Base-by-base conservation (phyloP, 805 yeast species). In the Barnettozyma sucrosica region DNA sequence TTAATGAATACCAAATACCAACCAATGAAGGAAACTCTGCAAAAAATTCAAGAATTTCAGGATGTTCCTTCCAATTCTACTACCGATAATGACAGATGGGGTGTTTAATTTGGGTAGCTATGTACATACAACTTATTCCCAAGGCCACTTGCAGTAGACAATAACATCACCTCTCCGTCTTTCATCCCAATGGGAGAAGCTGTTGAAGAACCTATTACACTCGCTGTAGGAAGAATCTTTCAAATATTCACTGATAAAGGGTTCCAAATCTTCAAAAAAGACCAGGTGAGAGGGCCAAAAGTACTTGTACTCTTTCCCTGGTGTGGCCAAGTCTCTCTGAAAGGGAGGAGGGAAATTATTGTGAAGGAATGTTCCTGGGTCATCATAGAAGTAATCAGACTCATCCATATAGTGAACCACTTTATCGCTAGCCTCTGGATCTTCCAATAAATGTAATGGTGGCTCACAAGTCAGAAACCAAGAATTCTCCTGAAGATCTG, bases 391-490 rank as follows among this genome's bases (percentile, higher is more conserved):
- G 45, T 67, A 67, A 61, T 93, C 98, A 40, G 96, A 88, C 62
- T 90, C 96, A 62, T 92, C 99, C 66, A 76, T 70, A 59, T 93
- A 93, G 0, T 52, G 37, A 0, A 53, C 53, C 2, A 84, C 54
- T 38, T 72, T 69, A 3, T 44, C 55, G 0, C 43, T 41, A 1
- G 70, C 60, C 30, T 63, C 54, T 4, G 59, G 53, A 24, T 64
- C 65, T 18, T 58, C 54, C 21, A 71, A 39, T 8, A 71, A 48
- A 55, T 67, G 66, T 23, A 70, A 62, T 1, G 99, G 98, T 0
- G 99, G 99, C 48, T 89, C 95, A 64, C 99, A 93, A 0, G 96
- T 80, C 36, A 93, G 68, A 46, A 83, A 82, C 95, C 96, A 86
- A 1, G 81, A 74, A 1, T 62, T 55, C 11, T 33, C 34, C 14